Evolutionary conservation across 2,329 filamentous ascomycete genomes (phyloP), one percentile per base, ranked within the genome.

Genomic region (Escovopsis sp.): DNA sequence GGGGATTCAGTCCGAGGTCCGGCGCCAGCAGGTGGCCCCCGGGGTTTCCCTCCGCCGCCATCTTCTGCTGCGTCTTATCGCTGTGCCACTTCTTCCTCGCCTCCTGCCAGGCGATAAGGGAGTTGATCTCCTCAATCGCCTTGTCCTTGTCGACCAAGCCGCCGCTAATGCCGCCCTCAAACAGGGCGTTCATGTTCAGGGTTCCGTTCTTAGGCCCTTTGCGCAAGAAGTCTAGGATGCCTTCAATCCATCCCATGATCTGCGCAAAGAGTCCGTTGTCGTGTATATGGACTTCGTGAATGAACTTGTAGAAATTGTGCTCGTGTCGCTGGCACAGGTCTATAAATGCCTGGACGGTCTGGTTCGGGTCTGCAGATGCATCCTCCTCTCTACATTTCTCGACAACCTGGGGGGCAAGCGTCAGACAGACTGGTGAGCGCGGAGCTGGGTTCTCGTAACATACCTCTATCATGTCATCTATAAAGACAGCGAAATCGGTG

Each of bases 221-320:
- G 38, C 89, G 78, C 30, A 98, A 68, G 63, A 96, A 98, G 48
- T 91, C 85, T 6, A 98, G 74, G 45, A 98, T 96, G 33, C 82
- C 84, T 64, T 98, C 91, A 38, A 96, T 80, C 91, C 91, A 96
- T 26, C 80, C 80, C 91, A 98, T 98, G 41, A 98, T 73, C 54
- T 93, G 85, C 33, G 87, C 88, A 54, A 98, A 98, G 1, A 98
- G 75, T 1, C 91, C 91, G 49, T 98, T 94, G 59, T 98, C 91
- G 55, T 98, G 89, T 6, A 85, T 80, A 57, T 98, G 91, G 1
- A 98, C 89, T 63, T 98, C 91, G 60, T 98, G 91, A 4, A 98
- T 83, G 59, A 98, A 98, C 60, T 94, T 96, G 73, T 96, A 98
- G 59, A 98, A 89, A 63, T 94, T 94, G 59, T 93, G 79, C 62